Evolutionary conservation across 495 filamentous ascomycete genomes (phyloP).

Genomic region (Tuber umbilicatum): DNA sequence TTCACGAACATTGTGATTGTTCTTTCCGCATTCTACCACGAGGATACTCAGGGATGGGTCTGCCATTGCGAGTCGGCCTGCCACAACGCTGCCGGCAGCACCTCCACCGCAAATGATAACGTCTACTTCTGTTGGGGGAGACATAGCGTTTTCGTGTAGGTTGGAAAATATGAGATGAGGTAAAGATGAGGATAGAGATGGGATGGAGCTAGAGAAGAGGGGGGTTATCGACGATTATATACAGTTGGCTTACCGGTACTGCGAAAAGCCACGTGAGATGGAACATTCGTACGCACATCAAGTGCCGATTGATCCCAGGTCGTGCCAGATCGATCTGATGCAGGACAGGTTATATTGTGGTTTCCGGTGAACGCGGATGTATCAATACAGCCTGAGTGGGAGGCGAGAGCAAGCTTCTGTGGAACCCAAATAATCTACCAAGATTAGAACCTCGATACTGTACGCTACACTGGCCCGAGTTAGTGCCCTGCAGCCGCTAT

Average conservation of each 20-base stretch:
- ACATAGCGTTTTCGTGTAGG: conserved; percentile 17
- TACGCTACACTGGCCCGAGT: not conserved
- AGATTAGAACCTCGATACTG: not conserved
- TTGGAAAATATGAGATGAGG: not conserved
- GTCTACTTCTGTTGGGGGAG: conserved; percentile 32
- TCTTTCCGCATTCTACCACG: conserved; percentile 48
- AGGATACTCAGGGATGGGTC: conserved; percentile 51
- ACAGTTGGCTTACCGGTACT: not conserved
- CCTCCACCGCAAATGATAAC: conserved; percentile 43
- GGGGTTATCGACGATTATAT: not conserved
- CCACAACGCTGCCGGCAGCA: conserved; percentile 49
- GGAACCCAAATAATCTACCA: not conserved
- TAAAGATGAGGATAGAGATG: not conserved
- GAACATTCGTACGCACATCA: not conserved
- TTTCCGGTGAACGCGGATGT: not conserved
- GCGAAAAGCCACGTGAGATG: not conserved
- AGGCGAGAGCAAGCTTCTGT: not conserved
- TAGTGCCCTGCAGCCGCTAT: not conserved
- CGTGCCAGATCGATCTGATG: not conserved
- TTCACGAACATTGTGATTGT: conserved; percentile 48
- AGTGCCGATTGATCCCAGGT: not conserved
- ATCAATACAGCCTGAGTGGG: not conserved
- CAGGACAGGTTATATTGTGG: not conserved
- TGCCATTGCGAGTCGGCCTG: conserved; percentile 48
- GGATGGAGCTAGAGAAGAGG: not conserved